A percentile compares a stretch with the other conserved stretches of the same genome.
These are phyloP conservation scores for Entrophospora sp. DNA, from an alignment of 192 early-diverging fungal genomes.

Conservation along the genomic window DNA sequence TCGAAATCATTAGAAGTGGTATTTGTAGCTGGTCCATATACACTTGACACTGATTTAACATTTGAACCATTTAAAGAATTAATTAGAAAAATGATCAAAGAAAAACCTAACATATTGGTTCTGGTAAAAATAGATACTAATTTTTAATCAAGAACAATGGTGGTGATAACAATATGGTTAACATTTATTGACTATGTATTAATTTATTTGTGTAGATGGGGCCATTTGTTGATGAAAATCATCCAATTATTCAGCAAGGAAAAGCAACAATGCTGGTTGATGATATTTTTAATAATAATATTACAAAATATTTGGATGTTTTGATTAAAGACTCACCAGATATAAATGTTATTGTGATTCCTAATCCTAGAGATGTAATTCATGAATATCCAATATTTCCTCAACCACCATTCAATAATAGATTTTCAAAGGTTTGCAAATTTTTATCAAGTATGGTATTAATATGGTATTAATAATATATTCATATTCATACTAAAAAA, in stretches of 20 bases:
- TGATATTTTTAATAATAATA: constrained; percentile 52
- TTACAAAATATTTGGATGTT: constrained; percentile 28
- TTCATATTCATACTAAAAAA: too few species aligned
- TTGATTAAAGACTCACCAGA: constrained; percentile 11
- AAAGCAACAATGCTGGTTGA: constrained; percentile 45
- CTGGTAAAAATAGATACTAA: constrained; percentile 39
- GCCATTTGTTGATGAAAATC: constrained; percentile 50
- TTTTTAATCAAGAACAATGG: too few species aligned
- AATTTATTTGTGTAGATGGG: constrained; percentile 48
- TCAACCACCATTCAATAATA: constrained; percentile 49
- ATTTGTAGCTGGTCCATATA: constrained; percentile 80
- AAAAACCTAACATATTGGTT: constrained; percentile 73
- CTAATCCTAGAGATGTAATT: constrained; percentile 67
- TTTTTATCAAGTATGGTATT: too few species aligned
- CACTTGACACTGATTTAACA: constrained; percentile 59
- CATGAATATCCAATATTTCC: constrained; percentile 74
- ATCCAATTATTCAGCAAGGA: constrained; percentile 29
- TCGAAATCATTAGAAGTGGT: constrained; percentile 21
- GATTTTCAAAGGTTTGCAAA: constrained; percentile 9
- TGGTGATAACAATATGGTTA: too few species aligned
- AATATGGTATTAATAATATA: too few species aligned
- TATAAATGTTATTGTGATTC: constrained; percentile 60
- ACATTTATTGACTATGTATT: too few species aligned
- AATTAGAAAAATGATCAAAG: constrained; percentile 44
- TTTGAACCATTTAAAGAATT: constrained; percentile 80